Percentiles rank a stretch among this genome's conserved stretches.
These are phyloP conservation scores for Pichia exigua DNA, from an alignment of 805 yeast species.

Conservation along the genomic window DNA sequence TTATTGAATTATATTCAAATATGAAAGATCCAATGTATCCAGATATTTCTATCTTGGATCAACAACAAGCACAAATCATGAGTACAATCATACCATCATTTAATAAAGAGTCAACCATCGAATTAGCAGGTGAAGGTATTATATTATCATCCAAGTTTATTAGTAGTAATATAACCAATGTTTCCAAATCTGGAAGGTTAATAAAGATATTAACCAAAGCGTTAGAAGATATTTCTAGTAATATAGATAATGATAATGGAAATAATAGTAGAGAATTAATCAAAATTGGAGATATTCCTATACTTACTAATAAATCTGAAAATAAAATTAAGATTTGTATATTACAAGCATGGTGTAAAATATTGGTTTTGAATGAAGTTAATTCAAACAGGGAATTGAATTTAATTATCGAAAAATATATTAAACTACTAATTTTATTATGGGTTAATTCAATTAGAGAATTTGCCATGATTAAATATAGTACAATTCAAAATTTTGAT, in stretches of 20 bases:
- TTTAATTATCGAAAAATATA: constrained; percentile 46
- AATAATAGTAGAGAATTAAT: constrained; percentile 29
- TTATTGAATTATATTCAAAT: constrained; percentile 53
- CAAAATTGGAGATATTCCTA: constrained; percentile 49
- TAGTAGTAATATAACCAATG: constrained; percentile 47
- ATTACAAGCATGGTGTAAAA: constrained; percentile 63
- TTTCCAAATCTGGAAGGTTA: constrained; percentile 44
- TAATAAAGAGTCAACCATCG: constrained; percentile 60
- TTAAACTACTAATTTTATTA: constrained; percentile 54
- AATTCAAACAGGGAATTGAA: constrained; percentile 33
- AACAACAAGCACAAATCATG: constrained; percentile 90
- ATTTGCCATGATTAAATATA: constrained; percentile 58
- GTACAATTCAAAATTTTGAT: constrained; percentile 11
- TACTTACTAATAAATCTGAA: constrained; percentile 36
- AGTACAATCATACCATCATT: constrained; percentile 88
- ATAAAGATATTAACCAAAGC: constrained; percentile 58
- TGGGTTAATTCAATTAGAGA: constrained; percentile 78
- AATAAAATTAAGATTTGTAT: constrained; percentile 52
- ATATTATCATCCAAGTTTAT: constrained; percentile 71
- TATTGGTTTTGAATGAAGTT: constrained; percentile 33
- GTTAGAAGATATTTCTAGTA: constrained; percentile 45
- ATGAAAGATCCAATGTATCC: constrained; percentile 67
- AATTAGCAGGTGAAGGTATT: constrained; percentile 69
- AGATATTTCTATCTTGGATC: constrained; percentile 66
- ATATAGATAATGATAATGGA: constrained; percentile 18